These are phyloP conservation scores for Arabidopsis lyrata DNA, from an alignment of 441 rosid genomes.

Conservation along the genomic window DNA sequence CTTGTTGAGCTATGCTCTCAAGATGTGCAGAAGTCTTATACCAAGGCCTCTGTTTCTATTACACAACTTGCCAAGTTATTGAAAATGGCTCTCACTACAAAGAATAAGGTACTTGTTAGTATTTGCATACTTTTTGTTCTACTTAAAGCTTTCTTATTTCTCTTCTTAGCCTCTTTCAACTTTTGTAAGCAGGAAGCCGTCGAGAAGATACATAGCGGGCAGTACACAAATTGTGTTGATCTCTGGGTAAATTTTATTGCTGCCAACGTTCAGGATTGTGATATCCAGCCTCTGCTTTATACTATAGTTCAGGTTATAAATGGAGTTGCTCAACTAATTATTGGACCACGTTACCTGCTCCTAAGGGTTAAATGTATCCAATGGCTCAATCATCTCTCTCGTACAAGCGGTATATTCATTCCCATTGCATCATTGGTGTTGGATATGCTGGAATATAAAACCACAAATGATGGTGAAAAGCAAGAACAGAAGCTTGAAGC, in stretches of 20 bases:
- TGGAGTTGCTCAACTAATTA: slow-evolving; percentile 77
- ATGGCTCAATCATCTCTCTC: slow-evolving; percentile 84
- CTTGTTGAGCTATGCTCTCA: slow-evolving; percentile 78
- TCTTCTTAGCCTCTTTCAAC: slow-evolving; percentile 33
- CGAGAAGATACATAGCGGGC: slow-evolving; percentile 80
- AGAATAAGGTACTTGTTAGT: slow-evolving; percentile 66
- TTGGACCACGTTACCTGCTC: slow-evolving; percentile 91
- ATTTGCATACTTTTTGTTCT: background rate
- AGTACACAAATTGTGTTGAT: slow-evolving; percentile 78
- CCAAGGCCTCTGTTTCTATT: slow-evolving; percentile 66
- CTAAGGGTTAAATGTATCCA: slow-evolving; percentile 81
- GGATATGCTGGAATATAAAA: slow-evolving; percentile 86
- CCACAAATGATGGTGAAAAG: slow-evolving; percentile 63
- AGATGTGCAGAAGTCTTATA: slow-evolving; percentile 75
- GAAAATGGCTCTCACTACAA: slow-evolving; percentile 68
- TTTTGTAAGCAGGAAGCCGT: slow-evolving; percentile 61
- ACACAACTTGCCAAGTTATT: slow-evolving; percentile 77
- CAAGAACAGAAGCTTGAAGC: slow-evolving; percentile 60
- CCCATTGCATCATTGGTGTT: slow-evolving; percentile 71
- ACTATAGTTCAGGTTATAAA: slow-evolving; percentile 75
- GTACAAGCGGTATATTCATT: slow-evolving; percentile 73
- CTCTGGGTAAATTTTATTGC: slow-evolving; percentile 88
- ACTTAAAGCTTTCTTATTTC: slow-evolving; percentile 1
- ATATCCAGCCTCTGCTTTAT: slow-evolving; percentile 75
- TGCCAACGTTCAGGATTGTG: slow-evolving; percentile 58